These are phyloP conservation scores for Rutidosis leptorrhynchoides DNA, from an alignment of 129 eudicot genomes.

Conservation along the genomic window DNA sequence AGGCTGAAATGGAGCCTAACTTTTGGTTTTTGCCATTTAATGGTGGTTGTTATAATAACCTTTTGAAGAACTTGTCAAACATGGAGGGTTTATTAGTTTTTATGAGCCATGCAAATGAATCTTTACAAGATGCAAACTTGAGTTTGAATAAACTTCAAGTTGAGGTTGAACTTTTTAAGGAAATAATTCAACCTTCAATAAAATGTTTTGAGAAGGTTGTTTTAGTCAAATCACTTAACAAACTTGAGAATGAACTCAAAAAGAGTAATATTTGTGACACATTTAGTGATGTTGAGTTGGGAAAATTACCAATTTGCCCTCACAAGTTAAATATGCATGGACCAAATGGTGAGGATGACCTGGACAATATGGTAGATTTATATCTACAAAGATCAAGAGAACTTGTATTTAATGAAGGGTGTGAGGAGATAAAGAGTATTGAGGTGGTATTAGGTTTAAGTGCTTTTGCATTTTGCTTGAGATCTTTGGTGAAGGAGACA, in stretches of 20 bases:
- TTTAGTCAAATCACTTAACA: constrained; percentile 50
- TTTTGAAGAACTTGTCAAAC: constrained; percentile 48
- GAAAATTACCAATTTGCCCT: constrained; percentile 35
- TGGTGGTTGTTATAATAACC: constrained; percentile 47
- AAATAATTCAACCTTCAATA: constrained; percentile 42
- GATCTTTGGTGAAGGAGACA: constrained; percentile 42
- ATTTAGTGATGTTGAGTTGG: constrained; percentile 49
- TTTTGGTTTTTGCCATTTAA: constrained; percentile 87
- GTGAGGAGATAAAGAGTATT: constrained; percentile 32
- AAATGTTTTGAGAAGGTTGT: constrained; percentile 51
- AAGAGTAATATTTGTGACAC: constrained; percentile 19
- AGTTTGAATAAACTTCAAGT: constrained; percentile 36
- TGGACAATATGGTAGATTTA: constrained; percentile 32
- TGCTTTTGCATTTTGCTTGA: constrained; percentile 56
- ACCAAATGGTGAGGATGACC: constrained; percentile 37
- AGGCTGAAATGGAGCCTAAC: constrained; percentile 85
- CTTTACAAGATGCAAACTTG: constrained; percentile 42
- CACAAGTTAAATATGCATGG: constrained; percentile 21
- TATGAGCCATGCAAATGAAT: constrained; percentile 42
- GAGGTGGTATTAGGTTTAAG: constrained; percentile 48
- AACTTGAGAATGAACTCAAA: constrained; percentile 43
- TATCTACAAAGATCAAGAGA: constrained; percentile 41
- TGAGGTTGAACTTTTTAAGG: constrained; percentile 51
- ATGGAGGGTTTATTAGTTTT: constrained; percentile 51
- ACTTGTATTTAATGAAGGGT: constrained; percentile 28